Evolutionary conservation across 2,329 filamentous ascomycete genomes (phyloP).

Genomic region (Mycosphaerella sp.): DNA sequence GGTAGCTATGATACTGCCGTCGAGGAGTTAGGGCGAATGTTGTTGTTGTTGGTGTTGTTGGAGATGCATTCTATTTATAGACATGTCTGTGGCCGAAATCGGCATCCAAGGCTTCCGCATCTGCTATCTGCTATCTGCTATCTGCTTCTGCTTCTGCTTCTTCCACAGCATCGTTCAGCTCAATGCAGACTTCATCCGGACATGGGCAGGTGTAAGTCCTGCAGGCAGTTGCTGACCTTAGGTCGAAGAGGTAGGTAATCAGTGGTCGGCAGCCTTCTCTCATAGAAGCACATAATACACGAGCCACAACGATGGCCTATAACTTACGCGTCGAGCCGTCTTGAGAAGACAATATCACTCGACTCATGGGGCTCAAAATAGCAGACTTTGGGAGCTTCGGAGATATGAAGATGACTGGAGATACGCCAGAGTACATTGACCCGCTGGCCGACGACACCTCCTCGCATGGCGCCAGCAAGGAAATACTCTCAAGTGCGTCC

Average conservation of each 20-base stretch:
- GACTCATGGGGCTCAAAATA: slow-evolving; percentile 20
- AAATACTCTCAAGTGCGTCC: slow-evolving; percentile 22
- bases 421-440: slow-evolving; percentile 15
- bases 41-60: neutral
- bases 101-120: too few relatives aligned
- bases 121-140: too few relatives aligned
- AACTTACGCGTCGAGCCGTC: slow-evolving; percentile 19
- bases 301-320: slow-evolving; percentile 11
- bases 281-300: neutral
- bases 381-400: slow-evolving; percentile 16
- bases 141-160: neutral
- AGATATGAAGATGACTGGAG: slow-evolving; percentile 16
- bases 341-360: slow-evolving; percentile 21
- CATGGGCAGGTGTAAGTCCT: neutral
- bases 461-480: slow-evolving; percentile 21
- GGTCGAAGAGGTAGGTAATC: neutral
- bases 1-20: too few relatives aligned
- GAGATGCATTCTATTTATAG: neutral
- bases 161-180: neutral
- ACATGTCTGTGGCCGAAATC: neutral
- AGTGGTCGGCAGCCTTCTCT: neutral
- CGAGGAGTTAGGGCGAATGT: neutral
- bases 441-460: slow-evolving; percentile 18
- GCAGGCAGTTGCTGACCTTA: neutral
- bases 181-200: neutral